Evolutionary conservation across 805 yeast species (phyloP).

Genomic region (Wickerhamomyces subpelliculosus): DNA sequence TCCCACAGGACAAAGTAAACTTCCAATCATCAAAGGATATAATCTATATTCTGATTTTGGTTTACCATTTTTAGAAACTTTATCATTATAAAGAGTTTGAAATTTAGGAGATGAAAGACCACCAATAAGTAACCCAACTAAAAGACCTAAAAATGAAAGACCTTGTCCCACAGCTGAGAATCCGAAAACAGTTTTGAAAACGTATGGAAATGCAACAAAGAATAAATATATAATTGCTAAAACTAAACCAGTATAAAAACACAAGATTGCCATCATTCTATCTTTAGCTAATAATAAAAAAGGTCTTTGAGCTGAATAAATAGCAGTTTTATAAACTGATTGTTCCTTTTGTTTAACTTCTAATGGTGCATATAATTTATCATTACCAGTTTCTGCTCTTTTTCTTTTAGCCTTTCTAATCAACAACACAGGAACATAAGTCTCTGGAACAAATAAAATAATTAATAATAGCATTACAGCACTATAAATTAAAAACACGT

Average conservation of each 20-base stretch:
- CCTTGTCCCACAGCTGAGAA: constrained; percentile 52
- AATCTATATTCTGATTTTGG: constrained; percentile 56
- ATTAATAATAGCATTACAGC: constrained; percentile 45
- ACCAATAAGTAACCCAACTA: constrained; percentile 43
- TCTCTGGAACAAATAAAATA: constrained; percentile 51
- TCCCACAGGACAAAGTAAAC: constrained; percentile 53
- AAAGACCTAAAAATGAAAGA: constrained; percentile 54
- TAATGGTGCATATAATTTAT: constrained; percentile 33
- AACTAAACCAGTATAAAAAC: constrained; percentile 50
- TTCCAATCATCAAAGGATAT: constrained; percentile 58
- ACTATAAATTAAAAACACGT: constrained; percentile 54
- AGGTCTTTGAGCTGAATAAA: constrained; percentile 45
- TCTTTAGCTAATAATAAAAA: constrained; percentile 39
- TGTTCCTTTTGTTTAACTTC: constrained; percentile 34
- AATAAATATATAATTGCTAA: constrained; percentile 59
- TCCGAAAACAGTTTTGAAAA: constrained; percentile 44
- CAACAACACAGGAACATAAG: constrained; percentile 48
- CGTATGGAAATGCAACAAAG: constrained; percentile 59
- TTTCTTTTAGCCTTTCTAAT: constrained; percentile 44
- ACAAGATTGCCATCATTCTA: constrained; percentile 48
- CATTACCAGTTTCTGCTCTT: constrained; percentile 49
- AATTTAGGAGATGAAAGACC: constrained; percentile 35
- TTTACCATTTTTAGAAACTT: constrained; percentile 35
- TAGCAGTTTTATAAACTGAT: constrained; percentile 33
- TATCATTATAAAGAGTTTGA: constrained; percentile 38